Evolutionary conservation across 2,329 filamentous ascomycete species (phyloP), one percentile per base, ranked within the genome.

Genomic region (Drechslerella stenobrocha): DNA sequence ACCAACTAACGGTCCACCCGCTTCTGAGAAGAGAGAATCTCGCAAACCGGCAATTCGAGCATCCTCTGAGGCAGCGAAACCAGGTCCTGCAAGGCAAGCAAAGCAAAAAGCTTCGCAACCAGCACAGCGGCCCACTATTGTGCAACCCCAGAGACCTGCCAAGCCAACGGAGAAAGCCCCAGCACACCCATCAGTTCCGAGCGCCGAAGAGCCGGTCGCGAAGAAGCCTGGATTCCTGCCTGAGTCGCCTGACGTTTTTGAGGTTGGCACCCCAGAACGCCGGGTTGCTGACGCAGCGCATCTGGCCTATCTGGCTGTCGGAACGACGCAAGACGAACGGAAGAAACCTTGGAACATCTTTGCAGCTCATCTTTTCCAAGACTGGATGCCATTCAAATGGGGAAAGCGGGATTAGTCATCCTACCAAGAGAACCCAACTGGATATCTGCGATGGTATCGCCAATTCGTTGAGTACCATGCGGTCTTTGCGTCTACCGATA

Each of bases 371-470:
- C 18, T 46, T 4, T 46, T 46, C 18, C 34, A 53, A 15, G 40
- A 50, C 42, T 58, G 35, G 30, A 8, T 58, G 20, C 44, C 53
- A 13, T 50, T 20, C 32, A 15, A 3, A 13, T 55, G 51, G 51
- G 42, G 42, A 5, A 20, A 46, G 42, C 5, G 15, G 20, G 42
- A 46, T 7, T 46, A 46, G 20, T 23, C 7, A 13, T 15, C 34
- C 8, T 37, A 37, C 8, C 4, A 37, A 4, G 34, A 37, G 8
- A 37, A 37, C n/a, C 28, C 28, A 5, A 30, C 5, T 30, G 28
- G 11, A 11, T 30, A 30, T 30, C 28, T 30, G 28, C 28, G 28
- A 30, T 30, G 28, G 28, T 30, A 30, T 30, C 28, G 28, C 28
- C 28, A 37, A 13, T 37, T 15, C n/a, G 15, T 37, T n/a, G 34